These are phyloP conservation scores for Zygosaccharomyces lentus DNA, from an alignment of 805 yeast genomes.

Conservation along the genomic window DNA sequence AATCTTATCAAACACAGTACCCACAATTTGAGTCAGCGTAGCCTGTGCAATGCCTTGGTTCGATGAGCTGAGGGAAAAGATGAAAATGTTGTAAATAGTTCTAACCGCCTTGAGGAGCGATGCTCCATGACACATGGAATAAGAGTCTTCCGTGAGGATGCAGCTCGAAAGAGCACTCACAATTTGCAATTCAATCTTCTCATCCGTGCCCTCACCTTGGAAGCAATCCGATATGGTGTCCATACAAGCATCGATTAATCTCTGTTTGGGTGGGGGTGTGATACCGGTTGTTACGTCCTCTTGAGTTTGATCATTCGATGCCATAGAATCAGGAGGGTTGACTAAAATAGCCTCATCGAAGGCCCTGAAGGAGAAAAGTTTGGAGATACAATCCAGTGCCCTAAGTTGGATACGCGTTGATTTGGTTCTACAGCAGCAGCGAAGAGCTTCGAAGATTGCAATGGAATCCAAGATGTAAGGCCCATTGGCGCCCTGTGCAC, in stretches of 20 bases:
- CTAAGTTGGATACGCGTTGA: conserved; percentile 60
- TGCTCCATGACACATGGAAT: conserved; percentile 73
- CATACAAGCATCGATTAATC: conserved; percentile 74
- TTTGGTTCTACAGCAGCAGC: conserved; percentile 66
- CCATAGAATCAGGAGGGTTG: conserved; percentile 40
- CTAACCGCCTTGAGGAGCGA: conserved; percentile 84
- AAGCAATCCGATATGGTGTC: conserved; percentile 80
- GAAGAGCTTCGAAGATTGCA: conserved; percentile 72
- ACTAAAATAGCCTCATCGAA: conserved; percentile 59
- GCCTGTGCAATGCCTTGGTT: conserved; percentile 97
- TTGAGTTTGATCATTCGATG: conserved; percentile 30
- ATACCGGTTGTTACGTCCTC: conserved; percentile 36
- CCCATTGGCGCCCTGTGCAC: conserved; percentile 24
- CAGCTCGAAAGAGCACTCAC: conserved; percentile 89
- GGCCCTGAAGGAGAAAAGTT: conserved; percentile 75
- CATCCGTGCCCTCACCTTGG: conserved; percentile 90
- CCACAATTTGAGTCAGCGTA: conserved; percentile 83
- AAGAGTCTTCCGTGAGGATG: conserved; percentile 66
- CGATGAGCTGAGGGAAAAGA: conserved; percentile 71
- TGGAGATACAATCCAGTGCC: conserved; percentile 83
- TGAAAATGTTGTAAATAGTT: conserved; percentile 88
- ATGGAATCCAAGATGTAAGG: conserved; percentile 40
- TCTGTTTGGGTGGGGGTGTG: conserved; percentile 50
- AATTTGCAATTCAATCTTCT: conserved; percentile 84
- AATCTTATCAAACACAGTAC: conserved; percentile 71